Conservation (phyloP, 495 filamentous ascomycete genomes). For the Aspergillus carlsbadensis region DNA sequence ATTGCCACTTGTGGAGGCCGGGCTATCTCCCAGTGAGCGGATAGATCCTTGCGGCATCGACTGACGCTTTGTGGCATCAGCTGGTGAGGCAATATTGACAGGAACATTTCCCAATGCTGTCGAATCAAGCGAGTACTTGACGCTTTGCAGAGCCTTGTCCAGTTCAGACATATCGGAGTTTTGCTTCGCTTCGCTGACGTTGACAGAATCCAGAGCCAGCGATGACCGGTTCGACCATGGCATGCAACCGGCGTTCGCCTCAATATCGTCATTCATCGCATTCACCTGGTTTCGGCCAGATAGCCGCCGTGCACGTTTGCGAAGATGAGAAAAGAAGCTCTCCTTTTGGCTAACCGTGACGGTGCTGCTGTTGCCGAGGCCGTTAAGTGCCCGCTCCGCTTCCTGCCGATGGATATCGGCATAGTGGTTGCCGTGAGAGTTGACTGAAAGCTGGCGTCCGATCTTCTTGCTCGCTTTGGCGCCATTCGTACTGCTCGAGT, state of each 20-base stretch:
- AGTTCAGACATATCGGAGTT: conserved; percentile 57
- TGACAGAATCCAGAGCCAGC: conserved; percentile 69
- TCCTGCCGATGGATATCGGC: conserved; percentile 85
- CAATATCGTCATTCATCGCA: conserved; percentile 77
- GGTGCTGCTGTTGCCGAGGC: conserved; percentile 63
- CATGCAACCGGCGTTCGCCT: conserved; percentile 86
- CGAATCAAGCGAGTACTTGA: conserved; percentile 62
- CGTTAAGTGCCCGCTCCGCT: conserved; percentile 86
- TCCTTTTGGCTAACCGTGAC: conserved; percentile 71
- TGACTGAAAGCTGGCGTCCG: conserved; percentile 89
- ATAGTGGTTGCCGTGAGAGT: conserved; percentile 91
- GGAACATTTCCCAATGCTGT: conserved; percentile 49
- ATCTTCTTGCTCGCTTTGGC: conserved; percentile 85
- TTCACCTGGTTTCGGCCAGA: conserved; percentile 85
- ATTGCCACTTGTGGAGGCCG: conserved; percentile 49
- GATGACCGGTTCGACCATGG: conserved; percentile 88
- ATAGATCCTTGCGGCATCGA: conserved; percentile 72
- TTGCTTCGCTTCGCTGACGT: conserved; percentile 50
- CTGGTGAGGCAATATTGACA: conserved; percentile 39
- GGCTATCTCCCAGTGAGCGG: conserved; percentile 60
- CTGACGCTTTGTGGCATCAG: conserved; percentile 62
- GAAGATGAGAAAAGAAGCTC: conserved; percentile 95
- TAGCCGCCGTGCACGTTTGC: conserved; percentile 88
- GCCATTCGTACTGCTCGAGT: conserved; percentile 32
- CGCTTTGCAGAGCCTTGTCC: conserved; percentile 75